phyloP scores from a whole-genome alignment of 352 stramenopile genomes.

The Chrysophaeum taylorii region DNA sequence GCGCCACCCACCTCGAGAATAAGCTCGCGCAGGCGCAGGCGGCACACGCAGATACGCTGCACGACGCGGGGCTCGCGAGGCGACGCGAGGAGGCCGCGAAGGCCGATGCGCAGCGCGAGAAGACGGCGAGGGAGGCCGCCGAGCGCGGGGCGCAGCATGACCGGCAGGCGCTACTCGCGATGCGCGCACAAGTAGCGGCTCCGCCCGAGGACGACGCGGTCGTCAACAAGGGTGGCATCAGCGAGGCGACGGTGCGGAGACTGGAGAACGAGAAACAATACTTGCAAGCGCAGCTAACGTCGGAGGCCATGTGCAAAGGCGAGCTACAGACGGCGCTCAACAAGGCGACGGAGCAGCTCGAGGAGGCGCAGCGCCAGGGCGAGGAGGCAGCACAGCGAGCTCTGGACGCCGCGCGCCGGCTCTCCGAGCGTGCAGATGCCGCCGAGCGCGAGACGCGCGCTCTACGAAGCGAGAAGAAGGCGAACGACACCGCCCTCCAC shows the following conservation, averaged over 20 bases:
- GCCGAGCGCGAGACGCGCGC: not conserved
- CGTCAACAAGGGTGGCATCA: conserved; percentile 18
- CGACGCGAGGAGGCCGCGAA: conserved; percentile 13
- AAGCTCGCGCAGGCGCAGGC: conserved; percentile 18
- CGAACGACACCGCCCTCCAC: not conserved
- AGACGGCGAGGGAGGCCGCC: conserved; percentile 8
- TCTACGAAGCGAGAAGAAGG: conserved; percentile 11
- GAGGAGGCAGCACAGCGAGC: not conserved
- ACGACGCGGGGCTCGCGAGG: conserved; percentile 12
- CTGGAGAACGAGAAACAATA: conserved; percentile 43
- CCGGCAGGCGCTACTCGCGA: not conserved
- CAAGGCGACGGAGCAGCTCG: not conserved
- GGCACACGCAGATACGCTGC: conserved; percentile 17
- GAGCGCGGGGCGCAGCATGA: not conserved
- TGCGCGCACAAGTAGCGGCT: not conserved
- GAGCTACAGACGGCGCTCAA: conserved; percentile 28
- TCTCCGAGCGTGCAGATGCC: not conserved
- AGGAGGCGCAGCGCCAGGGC: not conserved
- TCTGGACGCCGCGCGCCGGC: not conserved
- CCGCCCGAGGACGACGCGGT: conserved; percentile 5
- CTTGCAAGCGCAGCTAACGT: conserved; percentile 33
- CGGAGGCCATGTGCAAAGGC: conserved; percentile 36
- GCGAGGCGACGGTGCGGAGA: conserved; percentile 31
- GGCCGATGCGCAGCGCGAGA: not conserved
- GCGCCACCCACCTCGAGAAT: conserved; percentile 15